Percentiles rank a stretch among this genome's conserved stretches.
Conservation (phyloP, 2,329 filamentous ascomycete genomes). For the Xylariaceae sp. region DNA sequence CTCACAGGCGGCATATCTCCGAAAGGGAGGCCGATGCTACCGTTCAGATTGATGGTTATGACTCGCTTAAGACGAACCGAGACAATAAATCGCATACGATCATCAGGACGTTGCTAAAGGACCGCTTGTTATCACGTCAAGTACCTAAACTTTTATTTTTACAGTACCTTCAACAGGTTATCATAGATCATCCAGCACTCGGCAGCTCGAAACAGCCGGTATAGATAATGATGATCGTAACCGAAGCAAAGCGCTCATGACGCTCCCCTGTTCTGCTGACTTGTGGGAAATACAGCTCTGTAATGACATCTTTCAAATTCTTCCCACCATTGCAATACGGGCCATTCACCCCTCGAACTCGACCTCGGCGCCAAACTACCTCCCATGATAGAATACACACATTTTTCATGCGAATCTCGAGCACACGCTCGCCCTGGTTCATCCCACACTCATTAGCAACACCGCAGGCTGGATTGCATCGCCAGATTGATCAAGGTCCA, state of each 20-base stretch:
- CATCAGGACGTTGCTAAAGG: too few species aligned
- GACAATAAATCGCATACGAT: too few species aligned
- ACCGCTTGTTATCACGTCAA: too few species aligned
- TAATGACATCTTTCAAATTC: neutral
- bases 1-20: too few species aligned
- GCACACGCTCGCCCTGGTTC: slow-evolving; percentile 4
- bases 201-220: neutral
- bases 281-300: neutral
- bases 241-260: neutral
- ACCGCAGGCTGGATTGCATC: slow-evolving; percentile 5
- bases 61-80: too few species aligned
- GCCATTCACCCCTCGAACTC: neutral
- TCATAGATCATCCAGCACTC: neutral
- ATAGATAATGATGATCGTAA: neutral
- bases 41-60: too few species aligned
- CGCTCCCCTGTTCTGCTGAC: neutral
- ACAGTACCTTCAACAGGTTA: neutral
- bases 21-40: too few species aligned
- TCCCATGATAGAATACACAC: slow-evolving; percentile 18
- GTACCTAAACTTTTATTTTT: neutral
- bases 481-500: slow-evolving; percentile 6
- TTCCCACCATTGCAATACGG: slow-evolving; percentile 1
- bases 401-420: slow-evolving; percentile 12
- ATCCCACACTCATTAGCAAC: slow-evolving; percentile 1
- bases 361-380: slow-evolving; percentile 3